phyloP scores from a whole-genome alignment of 371 early-diverging fungal species.

The Vairimorpha necatrix region DNA sequence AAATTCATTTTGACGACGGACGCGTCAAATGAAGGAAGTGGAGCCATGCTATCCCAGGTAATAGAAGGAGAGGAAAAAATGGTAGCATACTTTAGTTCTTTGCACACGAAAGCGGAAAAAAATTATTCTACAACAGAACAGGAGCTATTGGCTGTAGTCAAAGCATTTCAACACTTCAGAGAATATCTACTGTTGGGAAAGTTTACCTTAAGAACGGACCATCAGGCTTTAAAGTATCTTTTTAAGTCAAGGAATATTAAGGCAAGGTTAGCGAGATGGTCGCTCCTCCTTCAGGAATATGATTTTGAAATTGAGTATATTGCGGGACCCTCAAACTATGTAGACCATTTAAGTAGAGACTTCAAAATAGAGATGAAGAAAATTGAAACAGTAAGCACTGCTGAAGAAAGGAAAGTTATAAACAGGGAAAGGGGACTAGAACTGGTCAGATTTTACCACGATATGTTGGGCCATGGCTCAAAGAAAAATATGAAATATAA shows the following conservation, averaged over 20 bases:
- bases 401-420: background rate
- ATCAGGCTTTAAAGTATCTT: constrained; percentile 19
- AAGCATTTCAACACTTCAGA: constrained; percentile 23
- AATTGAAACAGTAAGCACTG: background rate
- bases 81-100: background rate
- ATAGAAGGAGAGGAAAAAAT: constrained; percentile 8
- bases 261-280: background rate
- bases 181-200: constrained; percentile 7
- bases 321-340: constrained; percentile 6
- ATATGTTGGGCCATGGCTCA: constrained; percentile 8
- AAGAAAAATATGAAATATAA: constrained; percentile 19
- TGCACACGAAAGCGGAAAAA: constrained; percentile 10
- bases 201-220: constrained; percentile 30
- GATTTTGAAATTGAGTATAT: constrained; percentile 29
- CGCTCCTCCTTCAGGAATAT: constrained; percentile 17
- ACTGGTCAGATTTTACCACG: background rate
- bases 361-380: background rate
- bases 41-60: constrained; percentile 34
- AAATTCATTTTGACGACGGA: constrained; percentile 44
- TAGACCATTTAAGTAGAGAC: constrained; percentile 21
- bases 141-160: constrained; percentile 21
- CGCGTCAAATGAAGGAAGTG: constrained; percentile 23
- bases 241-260: constrained; percentile 8
- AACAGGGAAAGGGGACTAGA: background rate
- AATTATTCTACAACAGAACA: constrained; percentile 32